Evolutionary conservation across 192 early-diverging fungal species (phyloP), one percentile per base, ranked within the genome.

Genomic region (Allomyces javanicus): DNA sequence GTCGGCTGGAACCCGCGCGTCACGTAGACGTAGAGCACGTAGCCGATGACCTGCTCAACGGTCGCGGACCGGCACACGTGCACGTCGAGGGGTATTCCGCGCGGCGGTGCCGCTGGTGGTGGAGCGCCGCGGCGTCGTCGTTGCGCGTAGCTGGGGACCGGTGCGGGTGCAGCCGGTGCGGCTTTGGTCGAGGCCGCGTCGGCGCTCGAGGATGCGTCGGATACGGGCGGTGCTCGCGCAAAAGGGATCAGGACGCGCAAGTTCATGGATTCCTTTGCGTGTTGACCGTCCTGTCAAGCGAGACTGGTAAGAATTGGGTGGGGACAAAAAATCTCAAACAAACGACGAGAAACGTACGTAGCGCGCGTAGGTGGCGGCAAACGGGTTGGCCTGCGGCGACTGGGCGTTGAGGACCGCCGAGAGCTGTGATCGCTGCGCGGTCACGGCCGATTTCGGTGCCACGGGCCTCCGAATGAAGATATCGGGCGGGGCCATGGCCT

Each of bases 31-130:
- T 87, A 91, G 14, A 99, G 79, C 6, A 85, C 81, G 67, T 88
- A 95, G 7, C 96, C 96, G 73, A 99, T 96, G 3, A 89, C 86
- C 63, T 99, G 90, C 67, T 96, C 91, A 3, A 97, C 91, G 23
- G 81, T 85, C 17, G 91, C 91, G 40, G 87, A 84, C 3, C 81
- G 75, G 40, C 85, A 86, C 19, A 96, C 87, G 3, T 80, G 76
- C 14, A 98, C 74, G 6, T 74, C 72, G 55, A 92, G 70, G 9
- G 85, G 81, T 17, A 72, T 72, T 17, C 63, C 68, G 10, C 77
- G 78, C 4, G 33, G 33, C 4, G 33, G 33, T 3, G 33, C 33
- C 33, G 33, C 33, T 40, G 33, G 33, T 40, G 33, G 33, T 40
- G 33, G 33, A 40, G 33, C 4, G 3, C 33, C 33, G 7, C 33